phyloP scores from a whole-genome alignment of 768 basidiomycete genomes.

The Clitopilus passeckerianus region DNA sequence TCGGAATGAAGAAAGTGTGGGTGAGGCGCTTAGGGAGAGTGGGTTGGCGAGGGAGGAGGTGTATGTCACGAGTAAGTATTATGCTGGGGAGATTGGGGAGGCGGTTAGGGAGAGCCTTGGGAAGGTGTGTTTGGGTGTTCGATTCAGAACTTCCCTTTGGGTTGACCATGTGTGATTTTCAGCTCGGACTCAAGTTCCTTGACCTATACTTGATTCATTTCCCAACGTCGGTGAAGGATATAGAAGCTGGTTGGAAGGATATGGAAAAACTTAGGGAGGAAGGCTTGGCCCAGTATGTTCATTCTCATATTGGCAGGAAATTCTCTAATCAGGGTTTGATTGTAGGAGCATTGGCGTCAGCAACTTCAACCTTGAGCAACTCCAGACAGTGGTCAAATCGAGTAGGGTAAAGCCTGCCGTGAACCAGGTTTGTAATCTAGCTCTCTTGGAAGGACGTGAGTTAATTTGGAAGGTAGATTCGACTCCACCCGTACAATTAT shows the following conservation, averaged over 20 bases:
- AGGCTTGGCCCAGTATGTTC: not conserved
- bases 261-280: not conserved
- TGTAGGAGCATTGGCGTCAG: constrained; percentile 65
- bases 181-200: not conserved
- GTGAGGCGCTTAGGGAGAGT: not conserved
- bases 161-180: not conserved
- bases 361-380: constrained; percentile 52
- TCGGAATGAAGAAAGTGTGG: not conserved
- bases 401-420: constrained; percentile 59
- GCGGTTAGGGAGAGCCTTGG: not conserved
- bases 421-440: constrained; percentile 54
- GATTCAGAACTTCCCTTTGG: no score
- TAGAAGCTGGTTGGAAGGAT: not conserved
- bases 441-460: not conserved
- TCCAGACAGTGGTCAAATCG: constrained; percentile 44
- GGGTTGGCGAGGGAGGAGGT: not conserved
- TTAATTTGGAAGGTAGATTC: constrained; percentile 27
- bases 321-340: not conserved
- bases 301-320: not conserved
- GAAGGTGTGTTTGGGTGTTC: not conserved
- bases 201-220: not conserved
- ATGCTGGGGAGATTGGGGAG: not conserved
- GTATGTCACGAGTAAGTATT: not conserved
- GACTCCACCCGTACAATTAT: constrained; percentile 57
- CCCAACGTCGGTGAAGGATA: not conserved